These are phyloP conservation scores for Globisporangium radiosum DNA, from an alignment of 352 stramenopile genomes.

Conservation along the genomic window DNA sequence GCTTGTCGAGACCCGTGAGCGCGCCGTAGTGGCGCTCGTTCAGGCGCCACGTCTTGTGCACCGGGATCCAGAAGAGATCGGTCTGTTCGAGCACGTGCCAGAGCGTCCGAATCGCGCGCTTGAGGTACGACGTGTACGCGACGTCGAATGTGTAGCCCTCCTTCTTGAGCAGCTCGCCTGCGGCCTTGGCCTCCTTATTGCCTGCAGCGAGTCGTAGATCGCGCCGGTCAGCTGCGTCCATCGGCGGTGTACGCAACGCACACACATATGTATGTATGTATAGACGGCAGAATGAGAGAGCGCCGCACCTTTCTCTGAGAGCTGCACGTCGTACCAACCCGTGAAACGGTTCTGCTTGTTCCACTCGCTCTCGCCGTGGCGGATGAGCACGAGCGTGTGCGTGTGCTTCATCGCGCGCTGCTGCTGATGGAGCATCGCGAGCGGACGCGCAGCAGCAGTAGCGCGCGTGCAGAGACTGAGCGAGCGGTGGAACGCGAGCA, in stretches of 20 bases:
- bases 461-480: constrained; percentile 31
- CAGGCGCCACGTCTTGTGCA: constrained; percentile 94
- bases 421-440: constrained; percentile 36
- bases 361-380: constrained; percentile 93
- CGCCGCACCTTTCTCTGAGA: constrained; percentile 65
- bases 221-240: neutral
- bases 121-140: constrained; percentile 94
- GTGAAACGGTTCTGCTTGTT: constrained; percentile 95
- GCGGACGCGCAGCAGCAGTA: constrained; percentile 18
- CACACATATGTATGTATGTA: neutral
- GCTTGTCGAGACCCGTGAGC: constrained; percentile 98
- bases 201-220: constrained; percentile 18
- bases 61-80: constrained; percentile 93
- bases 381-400: constrained; percentile 89
- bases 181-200: constrained; percentile 88
- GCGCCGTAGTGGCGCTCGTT: constrained; percentile 99
- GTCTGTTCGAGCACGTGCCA: constrained; percentile 94
- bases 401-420: constrained; percentile 71
- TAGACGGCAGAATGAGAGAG: neutral
- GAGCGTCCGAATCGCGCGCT: constrained; percentile 91
- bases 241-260: no score
- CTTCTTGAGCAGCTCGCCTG: constrained; percentile 86
- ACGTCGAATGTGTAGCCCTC: constrained; percentile 93
- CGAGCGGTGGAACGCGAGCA: constrained; percentile 50
- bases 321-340: constrained; percentile 91